Evolutionary conservation across 768 basidiomycete genomes (phyloP).

Genomic region (Pseudohyphozyma bogoriensis): DNA sequence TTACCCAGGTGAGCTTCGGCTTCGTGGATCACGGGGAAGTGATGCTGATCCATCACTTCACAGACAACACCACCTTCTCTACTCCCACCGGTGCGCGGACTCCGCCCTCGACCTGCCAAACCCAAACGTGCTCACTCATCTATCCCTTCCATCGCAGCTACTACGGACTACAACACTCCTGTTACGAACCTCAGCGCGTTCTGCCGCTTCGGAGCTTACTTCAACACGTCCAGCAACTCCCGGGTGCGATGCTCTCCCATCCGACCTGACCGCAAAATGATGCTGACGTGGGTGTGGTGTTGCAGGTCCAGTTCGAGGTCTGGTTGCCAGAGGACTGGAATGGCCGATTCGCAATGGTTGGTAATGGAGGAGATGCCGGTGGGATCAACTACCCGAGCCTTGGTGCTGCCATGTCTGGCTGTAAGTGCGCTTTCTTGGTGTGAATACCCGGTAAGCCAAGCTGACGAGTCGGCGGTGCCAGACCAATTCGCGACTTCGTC

Average conservation of each 20-base stretch:
- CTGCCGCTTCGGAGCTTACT: slow-evolving; percentile 30
- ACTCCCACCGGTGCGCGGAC: background rate
- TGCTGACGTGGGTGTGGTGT: too few relatives aligned
- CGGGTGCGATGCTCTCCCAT: slow-evolving; percentile 3
- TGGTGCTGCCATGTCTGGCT: background rate
- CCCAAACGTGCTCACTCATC: background rate
- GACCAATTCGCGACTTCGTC: slow-evolving; percentile 12
- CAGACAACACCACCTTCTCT: slow-evolving; percentile 17
- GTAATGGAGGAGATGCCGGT: slow-evolving; percentile 18
- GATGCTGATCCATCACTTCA: background rate
- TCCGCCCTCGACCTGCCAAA: background rate
- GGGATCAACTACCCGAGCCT: slow-evolving; percentile 16
- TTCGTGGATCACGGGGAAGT: background rate
- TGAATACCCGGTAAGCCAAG: background rate
- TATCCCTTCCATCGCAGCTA: background rate
- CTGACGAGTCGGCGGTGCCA: background rate
- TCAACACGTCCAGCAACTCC: slow-evolving; percentile 22
- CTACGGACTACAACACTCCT: background rate
- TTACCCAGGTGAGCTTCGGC: slow-evolving; percentile 6
- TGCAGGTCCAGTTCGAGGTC: slow-evolving; percentile 29
- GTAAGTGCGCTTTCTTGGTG: background rate
- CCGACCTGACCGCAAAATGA: background rate
- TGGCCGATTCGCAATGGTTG: slow-evolving; percentile 17
- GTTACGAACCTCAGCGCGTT: slow-evolving; percentile 19
- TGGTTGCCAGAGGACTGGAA: slow-evolving; percentile 23